Evolutionary conservation across 768 basidiomycete species (phyloP).

Genomic region (Podaxis rugospora): DNA sequence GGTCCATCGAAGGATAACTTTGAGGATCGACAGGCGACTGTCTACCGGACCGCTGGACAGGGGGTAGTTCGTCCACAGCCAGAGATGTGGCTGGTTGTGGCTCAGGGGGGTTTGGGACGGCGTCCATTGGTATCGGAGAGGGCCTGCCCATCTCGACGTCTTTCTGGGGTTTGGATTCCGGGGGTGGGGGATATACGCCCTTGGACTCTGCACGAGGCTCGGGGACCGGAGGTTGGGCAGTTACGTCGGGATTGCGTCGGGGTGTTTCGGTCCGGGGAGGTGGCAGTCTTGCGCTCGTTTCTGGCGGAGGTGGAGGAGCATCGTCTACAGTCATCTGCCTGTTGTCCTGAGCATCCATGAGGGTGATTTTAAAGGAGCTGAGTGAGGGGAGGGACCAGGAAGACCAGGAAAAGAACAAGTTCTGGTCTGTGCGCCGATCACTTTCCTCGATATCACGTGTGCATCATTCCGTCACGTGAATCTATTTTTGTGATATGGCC

Average conservation of each 20-base stretch:
- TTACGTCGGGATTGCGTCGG: slow-evolving; percentile 8
- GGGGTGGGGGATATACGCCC: not conserved
- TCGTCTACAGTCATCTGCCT: slow-evolving; percentile 4
- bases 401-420: slow-evolving; percentile 18
- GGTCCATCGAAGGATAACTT: slow-evolving; percentile 28
- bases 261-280: not conserved
- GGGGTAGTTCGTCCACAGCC: slow-evolving; percentile 16
- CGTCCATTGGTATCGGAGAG: slow-evolving; percentile 9
- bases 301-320: not conserved
- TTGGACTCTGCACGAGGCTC: slow-evolving; percentile 10
- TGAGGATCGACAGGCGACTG: slow-evolving; percentile 27
- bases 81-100: slow-evolving; percentile 39
- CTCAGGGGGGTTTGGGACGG: not conserved
- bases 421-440: slow-evolving; percentile 28
- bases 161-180: not conserved
- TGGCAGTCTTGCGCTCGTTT: slow-evolving; percentile 2
- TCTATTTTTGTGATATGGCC: not conserved
- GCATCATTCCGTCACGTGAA: not conserved
- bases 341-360: slow-evolving; percentile 12
- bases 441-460: slow-evolving; percentile 17
- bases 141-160: slow-evolving; percentile 5
- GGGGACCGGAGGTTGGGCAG: not conserved
- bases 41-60: slow-evolving; percentile 18
- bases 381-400: slow-evolving; percentile 12
- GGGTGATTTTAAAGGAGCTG: slow-evolving; percentile 10